A percentile compares a stretch with the other conserved stretches of the same genome.
Evolutionary conservation across 2,329 filamentous ascomycete species (phyloP).

Genomic region (Teratosphaeria pseudoeucalypti): DNA sequence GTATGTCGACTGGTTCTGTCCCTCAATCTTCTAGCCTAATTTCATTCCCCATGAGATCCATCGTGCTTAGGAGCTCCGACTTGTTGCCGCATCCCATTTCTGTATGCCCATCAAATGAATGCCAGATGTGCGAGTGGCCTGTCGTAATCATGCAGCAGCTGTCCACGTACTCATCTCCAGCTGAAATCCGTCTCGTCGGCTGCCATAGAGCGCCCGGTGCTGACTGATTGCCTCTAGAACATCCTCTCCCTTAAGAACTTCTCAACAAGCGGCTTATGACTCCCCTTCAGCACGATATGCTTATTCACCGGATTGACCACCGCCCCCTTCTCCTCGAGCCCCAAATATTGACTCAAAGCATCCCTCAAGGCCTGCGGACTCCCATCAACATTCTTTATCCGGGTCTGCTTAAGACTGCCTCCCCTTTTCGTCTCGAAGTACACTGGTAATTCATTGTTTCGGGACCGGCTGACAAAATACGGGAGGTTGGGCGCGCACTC

Average conservation of each 20-base stretch:
- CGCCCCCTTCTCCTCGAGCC: slow-evolving; percentile 36
- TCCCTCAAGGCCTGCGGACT: slow-evolving; percentile 52
- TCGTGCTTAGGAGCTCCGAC: too few relatives aligned
- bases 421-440: slow-evolving; percentile 66
- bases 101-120: too few relatives aligned
- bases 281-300: slow-evolving; percentile 59
- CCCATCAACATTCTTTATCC: slow-evolving; percentile 71
- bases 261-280: slow-evolving; percentile 23
- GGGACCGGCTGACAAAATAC: slow-evolving; percentile 65
- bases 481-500: slow-evolving; percentile 39
- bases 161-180: neutral
- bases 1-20: too few relatives aligned
- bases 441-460: slow-evolving; percentile 60
- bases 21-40: too few relatives aligned
- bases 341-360: slow-evolving; percentile 51
- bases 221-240: slow-evolving; percentile 15
- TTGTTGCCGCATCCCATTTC: too few relatives aligned
- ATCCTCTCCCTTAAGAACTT: slow-evolving; percentile 26
- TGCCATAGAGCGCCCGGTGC: too few relatives aligned
- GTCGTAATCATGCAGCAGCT: neutral
- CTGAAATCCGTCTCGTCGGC: neutral
- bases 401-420: slow-evolving; percentile 63
- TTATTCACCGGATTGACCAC: slow-evolving; percentile 53
- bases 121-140: neutral
- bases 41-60: too few relatives aligned